A percentile compares a stretch with the other conserved stretches of the same genome.
Evolutionary conservation across 345 rosid species (phyloP).

Genomic region (Sisymbrium irio): DNA sequence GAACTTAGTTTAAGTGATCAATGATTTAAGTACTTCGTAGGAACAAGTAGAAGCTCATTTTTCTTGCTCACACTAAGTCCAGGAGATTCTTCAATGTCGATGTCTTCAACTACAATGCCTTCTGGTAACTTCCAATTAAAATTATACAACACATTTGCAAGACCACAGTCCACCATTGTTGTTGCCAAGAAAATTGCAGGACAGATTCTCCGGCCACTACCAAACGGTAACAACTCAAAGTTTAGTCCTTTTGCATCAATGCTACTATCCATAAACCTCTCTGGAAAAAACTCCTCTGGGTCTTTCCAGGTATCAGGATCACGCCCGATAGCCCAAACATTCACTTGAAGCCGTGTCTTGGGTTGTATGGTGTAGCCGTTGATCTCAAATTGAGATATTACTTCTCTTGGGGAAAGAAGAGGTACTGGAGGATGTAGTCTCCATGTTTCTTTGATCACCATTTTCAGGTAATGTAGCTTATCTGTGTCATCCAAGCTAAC

Average conservation of each 20-base stretch:
- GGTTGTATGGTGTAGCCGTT: neutral
- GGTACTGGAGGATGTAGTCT: slow-evolving; percentile 3
- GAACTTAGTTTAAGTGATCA: neutral
- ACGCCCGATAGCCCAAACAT: slow-evolving; percentile 3
- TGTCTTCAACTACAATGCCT: neutral
- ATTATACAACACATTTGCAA: neutral
- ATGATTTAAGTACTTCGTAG: neutral
- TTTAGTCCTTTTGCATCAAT: slow-evolving; percentile 1
- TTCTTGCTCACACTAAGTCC: slow-evolving; percentile 4
- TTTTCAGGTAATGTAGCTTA: neutral
- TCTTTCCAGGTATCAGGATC: slow-evolving; percentile 8
- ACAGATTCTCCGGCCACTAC: neutral
- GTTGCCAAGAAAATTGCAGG: neutral
- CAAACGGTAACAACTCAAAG: slow-evolving; percentile 2
- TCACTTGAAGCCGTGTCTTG: slow-evolving; percentile 7
- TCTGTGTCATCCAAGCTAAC: neutral
- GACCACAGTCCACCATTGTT: slow-evolving; percentile 8
- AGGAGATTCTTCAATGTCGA: neutral
- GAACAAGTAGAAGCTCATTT: neutral
- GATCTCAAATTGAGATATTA: neutral
- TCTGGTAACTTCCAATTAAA: slow-evolving; percentile 1
- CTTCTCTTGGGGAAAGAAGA: slow-evolving; percentile 3
- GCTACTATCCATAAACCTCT: slow-evolving; percentile 2
- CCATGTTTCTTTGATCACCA: slow-evolving; percentile 12
- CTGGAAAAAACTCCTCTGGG: neutral